Conservation (phyloP, 768 basidiomycete species). For the Termitomyces sp. region DNA sequence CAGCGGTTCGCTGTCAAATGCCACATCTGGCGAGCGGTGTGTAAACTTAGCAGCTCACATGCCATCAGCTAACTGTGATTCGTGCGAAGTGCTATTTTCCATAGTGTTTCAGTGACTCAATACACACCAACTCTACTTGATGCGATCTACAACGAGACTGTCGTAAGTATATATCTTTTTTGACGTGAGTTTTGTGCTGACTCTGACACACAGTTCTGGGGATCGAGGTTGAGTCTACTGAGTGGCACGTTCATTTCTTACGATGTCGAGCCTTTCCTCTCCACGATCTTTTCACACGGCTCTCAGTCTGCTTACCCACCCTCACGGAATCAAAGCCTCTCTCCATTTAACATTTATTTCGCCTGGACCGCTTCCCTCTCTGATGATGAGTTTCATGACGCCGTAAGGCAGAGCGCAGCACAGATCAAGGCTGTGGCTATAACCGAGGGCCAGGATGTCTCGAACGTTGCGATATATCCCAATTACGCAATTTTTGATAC, state of each 20-base stretch:
- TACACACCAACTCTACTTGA: slow-evolving; percentile 33
- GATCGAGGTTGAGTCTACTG: slow-evolving; percentile 23
- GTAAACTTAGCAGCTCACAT: neutral
- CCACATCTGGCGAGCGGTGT: slow-evolving; percentile 23
- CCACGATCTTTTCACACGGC: slow-evolving; percentile 33
- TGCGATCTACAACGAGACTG: slow-evolving; percentile 38
- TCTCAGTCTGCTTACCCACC: slow-evolving; percentile 44
- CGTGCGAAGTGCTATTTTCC: slow-evolving; percentile 20
- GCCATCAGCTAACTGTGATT: neutral
- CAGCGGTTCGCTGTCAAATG: slow-evolving; percentile 28
- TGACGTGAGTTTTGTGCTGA: neutral
- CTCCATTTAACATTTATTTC: slow-evolving; percentile 43
- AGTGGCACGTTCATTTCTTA: slow-evolving; percentile 34
- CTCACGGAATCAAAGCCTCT: slow-evolving; percentile 28
- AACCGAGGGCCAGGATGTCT: slow-evolving; percentile 31
- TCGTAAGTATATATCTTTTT: slow-evolving; percentile 19
- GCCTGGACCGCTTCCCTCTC: slow-evolving; percentile 34
- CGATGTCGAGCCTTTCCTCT: slow-evolving; percentile 47
- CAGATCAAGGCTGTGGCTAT: slow-evolving; percentile 35
- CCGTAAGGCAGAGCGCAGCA: slow-evolving; percentile 31
- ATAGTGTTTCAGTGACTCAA: slow-evolving; percentile 36
- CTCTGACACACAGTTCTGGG: slow-evolving; percentile 36
- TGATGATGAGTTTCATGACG: slow-evolving; percentile 37
- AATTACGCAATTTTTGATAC: slow-evolving; percentile 59
- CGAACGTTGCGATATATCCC: slow-evolving; percentile 40